Evolutionary conservation across 805 yeast species (phyloP), one percentile per base, ranked within the genome.

Genomic region (Candida orba): DNA sequence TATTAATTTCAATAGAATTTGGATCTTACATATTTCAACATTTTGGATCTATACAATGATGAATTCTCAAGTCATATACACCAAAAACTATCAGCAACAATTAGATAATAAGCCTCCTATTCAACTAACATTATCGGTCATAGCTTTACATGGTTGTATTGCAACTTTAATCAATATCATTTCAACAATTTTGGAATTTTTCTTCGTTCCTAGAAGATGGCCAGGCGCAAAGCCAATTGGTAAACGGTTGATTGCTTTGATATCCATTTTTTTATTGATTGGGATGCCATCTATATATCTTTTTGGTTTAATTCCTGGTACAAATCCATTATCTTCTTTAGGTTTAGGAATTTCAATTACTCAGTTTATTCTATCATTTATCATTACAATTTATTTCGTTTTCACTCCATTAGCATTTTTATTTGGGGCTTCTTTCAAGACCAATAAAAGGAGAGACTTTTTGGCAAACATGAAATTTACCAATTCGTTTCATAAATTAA

Each of bases 11-110:
- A 83, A 81, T 60, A 66, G 95, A 44, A 77, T 84, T 42, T 84
- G 91, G 90, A 79, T 83, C 42, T 75, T 85, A 40, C 95, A 86
- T 56, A 66, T 79, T 34, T 70, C 86, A 1, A 67, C 79, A 30
- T 86, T 83, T 59, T 86, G 95, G 95, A 76, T 78, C 45, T 86
- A 79, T 56, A 82, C 89, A 0, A 59, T 81, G 36, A 75, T 73
- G 57, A 84, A 86, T 57, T 68, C 89, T 0, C 80, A 85, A 1
- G 73, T 84, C 0, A 65, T 86, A 25, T 85, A 82, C 59, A 81
- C 88, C 0, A 63, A 64, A 33, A 64, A 75, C 42, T 84, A 82
- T 55, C 66, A 66, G 40, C 78, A 75, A 34, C 57, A 67, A 7
- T 50, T 68, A 37, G 73, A 84, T 53, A 81, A 76, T 56, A 74